Evolutionary conservation across 2,329 filamentous ascomycete species (phyloP).

Genomic region (Amauroascus verrucosus): DNA sequence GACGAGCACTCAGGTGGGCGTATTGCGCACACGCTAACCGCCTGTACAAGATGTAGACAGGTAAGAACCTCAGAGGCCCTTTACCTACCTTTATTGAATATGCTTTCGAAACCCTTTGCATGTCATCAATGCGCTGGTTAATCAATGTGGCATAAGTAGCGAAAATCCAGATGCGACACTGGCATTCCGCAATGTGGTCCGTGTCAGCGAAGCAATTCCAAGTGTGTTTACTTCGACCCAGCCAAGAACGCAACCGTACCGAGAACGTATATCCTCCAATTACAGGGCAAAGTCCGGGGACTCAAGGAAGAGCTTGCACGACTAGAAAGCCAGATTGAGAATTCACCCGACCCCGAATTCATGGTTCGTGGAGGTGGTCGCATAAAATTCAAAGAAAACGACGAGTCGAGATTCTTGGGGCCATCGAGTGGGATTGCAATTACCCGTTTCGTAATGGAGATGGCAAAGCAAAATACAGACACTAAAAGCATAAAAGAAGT

Average conservation of each 20-base stretch:
- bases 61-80: background rate
- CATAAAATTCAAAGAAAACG: slow-evolving; percentile 71
- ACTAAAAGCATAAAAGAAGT: slow-evolving; percentile 86
- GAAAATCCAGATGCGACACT: slow-evolving; percentile 93
- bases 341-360: slow-evolving; percentile 63
- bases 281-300: slow-evolving; percentile 74
- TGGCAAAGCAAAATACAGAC: slow-evolving; percentile 87
- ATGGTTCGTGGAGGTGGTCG: slow-evolving; percentile 78
- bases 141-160: slow-evolving; percentile 40
- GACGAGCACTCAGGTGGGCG: slow-evolving; percentile 10
- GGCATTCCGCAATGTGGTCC: slow-evolving; percentile 82
- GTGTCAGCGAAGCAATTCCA: slow-evolving; percentile 81
- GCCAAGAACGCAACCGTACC: slow-evolving; percentile 76
- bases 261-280: slow-evolving; percentile 80
- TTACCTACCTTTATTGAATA: background rate
- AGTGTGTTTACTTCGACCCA: slow-evolving; percentile 93
- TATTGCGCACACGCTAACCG: slow-evolving; percentile 15
- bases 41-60: slow-evolving; percentile 15
- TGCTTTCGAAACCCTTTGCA: background rate
- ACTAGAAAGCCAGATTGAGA: slow-evolving; percentile 65
- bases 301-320: slow-evolving; percentile 73
- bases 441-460: slow-evolving; percentile 87
- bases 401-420: slow-evolving; percentile 83
- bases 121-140: background rate
- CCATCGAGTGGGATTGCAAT: slow-evolving; percentile 94